Evolutionary conservation across 1,284 basidiomycete species (phyloP).

Genomic region (Stygiomarasmius scandens): DNA sequence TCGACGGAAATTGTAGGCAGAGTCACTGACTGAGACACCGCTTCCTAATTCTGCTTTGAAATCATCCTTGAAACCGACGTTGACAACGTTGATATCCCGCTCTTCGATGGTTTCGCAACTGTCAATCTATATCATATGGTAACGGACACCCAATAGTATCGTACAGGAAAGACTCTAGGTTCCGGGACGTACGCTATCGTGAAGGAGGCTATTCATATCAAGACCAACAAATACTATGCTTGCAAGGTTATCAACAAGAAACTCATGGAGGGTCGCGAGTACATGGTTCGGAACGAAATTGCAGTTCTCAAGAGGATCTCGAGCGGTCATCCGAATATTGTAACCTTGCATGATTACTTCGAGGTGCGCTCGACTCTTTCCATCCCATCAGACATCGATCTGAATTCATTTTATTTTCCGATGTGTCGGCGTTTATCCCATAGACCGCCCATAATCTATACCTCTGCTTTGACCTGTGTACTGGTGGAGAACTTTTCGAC

Average conservation of each 20-base stretch:
- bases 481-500: slow-evolving; percentile 97
- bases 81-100: background rate
- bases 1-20: background rate
- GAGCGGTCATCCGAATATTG: slow-evolving; percentile 87
- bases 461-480: slow-evolving; percentile 96
- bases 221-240: slow-evolving; percentile 86
- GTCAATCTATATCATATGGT: background rate
- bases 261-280: slow-evolving; percentile 92
- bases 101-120: background rate
- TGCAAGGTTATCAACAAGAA: slow-evolving; percentile 98
- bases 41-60: background rate
- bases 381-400: slow-evolving; percentile 1
- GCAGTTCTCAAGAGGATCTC: slow-evolving; percentile 94
- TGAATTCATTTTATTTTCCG: slow-evolving; percentile 3
- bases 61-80: background rate
- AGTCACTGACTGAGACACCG: no score
- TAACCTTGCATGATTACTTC: slow-evolving; percentile 95
- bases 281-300: slow-evolving; percentile 97
- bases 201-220: slow-evolving; percentile 95
- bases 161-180: slow-evolving; percentile 90
- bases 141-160: slow-evolving; percentile 60
- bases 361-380: slow-evolving; percentile 59
- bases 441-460: slow-evolving; percentile 93
- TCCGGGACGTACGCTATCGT: slow-evolving; percentile 93
- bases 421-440: background rate